Evolutionary conservation across 2,329 filamentous ascomycete genomes (phyloP).

Genomic region (Microdochium bolleyi): DNA sequence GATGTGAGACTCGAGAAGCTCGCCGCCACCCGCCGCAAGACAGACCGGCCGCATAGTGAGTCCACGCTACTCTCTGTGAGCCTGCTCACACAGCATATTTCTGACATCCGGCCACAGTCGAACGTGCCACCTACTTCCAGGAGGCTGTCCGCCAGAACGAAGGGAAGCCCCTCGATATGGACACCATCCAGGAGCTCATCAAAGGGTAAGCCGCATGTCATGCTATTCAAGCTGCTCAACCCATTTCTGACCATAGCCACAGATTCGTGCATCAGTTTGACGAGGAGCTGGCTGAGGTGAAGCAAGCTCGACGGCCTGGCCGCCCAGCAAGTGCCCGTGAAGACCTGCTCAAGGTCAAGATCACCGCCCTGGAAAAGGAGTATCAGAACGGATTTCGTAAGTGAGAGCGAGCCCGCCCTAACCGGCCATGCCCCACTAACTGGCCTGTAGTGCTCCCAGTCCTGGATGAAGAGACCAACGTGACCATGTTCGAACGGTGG

Average conservation of each 20-base stretch:
- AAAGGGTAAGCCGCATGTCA: conserved; percentile 39
- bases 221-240: neutral
- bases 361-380: conserved; percentile 67
- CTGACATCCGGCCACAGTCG: conserved; percentile 36
- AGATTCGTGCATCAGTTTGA: conserved; percentile 63
- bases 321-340: conserved; percentile 72
- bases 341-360: conserved; percentile 66
- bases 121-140: conserved; percentile 66
- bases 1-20: conserved; percentile 77
- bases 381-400: conserved; percentile 74
- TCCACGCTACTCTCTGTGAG: conserved; percentile 4
- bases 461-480: conserved; percentile 57
- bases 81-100: neutral
- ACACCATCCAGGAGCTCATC: conserved; percentile 54
- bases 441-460: conserved; percentile 59
- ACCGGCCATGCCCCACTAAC: neutral
- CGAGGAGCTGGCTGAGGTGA: conserved; percentile 58
- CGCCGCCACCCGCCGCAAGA: conserved; percentile 60
- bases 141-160: conserved; percentile 48
- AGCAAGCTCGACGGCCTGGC: conserved; percentile 66
- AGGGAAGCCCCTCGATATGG: conserved; percentile 39
- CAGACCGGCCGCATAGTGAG: conserved; percentile 66
- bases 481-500: conserved; percentile 63
- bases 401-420: conserved; percentile 16
- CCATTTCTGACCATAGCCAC: conserved; percentile 14